These are phyloP conservation scores for Silybum marianum DNA, from an alignment of 129 eudicot species.

Conservation along the genomic window DNA sequence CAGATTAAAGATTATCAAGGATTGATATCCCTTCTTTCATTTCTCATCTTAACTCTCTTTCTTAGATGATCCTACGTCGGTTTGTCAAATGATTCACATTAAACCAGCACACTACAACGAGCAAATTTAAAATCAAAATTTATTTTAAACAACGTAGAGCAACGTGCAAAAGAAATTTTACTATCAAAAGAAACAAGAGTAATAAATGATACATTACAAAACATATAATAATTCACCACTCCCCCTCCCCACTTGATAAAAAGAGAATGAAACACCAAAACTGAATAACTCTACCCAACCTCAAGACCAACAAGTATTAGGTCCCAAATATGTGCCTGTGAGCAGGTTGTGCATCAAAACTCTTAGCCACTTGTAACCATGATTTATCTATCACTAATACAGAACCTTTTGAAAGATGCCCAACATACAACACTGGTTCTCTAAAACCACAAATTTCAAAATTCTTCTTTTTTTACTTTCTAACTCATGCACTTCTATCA, in stretches of 20 bases:
- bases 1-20: too few relatives aligned
- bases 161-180: neutral
- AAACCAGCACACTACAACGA: too few relatives aligned
- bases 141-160: too few relatives aligned
- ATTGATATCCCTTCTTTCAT: too few relatives aligned
- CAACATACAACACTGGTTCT: constrained; percentile 83
- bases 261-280: constrained; percentile 10
- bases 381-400: constrained; percentile 74
- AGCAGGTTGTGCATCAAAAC: constrained; percentile 68
- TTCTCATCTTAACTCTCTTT: too few relatives aligned
- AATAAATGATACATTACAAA: constrained; percentile 41
- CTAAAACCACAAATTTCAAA: constrained; percentile 64
- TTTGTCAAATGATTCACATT: too few relatives aligned
- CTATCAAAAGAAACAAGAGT: constrained; percentile 16
- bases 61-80: too few relatives aligned
- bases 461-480: constrained; percentile 55
- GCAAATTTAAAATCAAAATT: too few relatives aligned
- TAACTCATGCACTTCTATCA: constrained; percentile 31
- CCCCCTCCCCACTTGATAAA: constrained; percentile 3
- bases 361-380: constrained; percentile 71
- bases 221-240: constrained; percentile 33
- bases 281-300: constrained; percentile 24
- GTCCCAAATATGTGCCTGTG: constrained; percentile 89
- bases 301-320: constrained; percentile 20
- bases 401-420: constrained; percentile 69